Evolutionary conservation across 2,329 filamentous ascomycete genomes (phyloP).

Genomic region (Cercospora citrullina): DNA sequence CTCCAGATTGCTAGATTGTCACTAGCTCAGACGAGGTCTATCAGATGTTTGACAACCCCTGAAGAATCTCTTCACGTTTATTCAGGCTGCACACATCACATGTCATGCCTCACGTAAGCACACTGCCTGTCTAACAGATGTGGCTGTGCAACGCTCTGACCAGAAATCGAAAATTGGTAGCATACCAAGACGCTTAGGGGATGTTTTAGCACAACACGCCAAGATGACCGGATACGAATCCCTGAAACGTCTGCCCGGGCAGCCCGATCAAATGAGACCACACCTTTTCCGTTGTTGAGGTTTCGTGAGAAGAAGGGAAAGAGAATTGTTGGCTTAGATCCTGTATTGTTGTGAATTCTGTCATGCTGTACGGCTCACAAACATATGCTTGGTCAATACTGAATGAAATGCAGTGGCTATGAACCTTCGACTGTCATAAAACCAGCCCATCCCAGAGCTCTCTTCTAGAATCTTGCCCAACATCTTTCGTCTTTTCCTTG

Average conservation of each 20-base stretch:
- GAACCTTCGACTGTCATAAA: neutral
- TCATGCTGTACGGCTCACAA: neutral
- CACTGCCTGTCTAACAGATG: neutral
- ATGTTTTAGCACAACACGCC: neutral
- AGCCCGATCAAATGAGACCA: neutral
- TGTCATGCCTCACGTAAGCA: neutral
- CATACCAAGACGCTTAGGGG: neutral
- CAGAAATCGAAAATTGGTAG: neutral
- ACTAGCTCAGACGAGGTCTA: neutral
- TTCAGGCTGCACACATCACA: neutral
- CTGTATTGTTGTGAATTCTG: neutral
- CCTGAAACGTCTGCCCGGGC: neutral
- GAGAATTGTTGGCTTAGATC: neutral
- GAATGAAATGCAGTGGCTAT: neutral
- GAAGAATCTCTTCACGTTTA: neutral
- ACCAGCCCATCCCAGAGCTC: conserved; percentile 5
- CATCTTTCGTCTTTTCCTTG: neutral
- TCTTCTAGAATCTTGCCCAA: neutral
- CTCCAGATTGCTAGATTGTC: neutral
- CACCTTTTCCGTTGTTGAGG: neutral
- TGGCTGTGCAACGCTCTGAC: neutral
- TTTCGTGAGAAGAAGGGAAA: neutral
- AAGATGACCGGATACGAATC: neutral
- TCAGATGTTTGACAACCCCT: neutral
- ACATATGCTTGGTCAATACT: neutral